Base-by-base conservation (phyloP, 2,329 filamentous ascomycete genomes). In the Diplodia sapinea region DNA sequence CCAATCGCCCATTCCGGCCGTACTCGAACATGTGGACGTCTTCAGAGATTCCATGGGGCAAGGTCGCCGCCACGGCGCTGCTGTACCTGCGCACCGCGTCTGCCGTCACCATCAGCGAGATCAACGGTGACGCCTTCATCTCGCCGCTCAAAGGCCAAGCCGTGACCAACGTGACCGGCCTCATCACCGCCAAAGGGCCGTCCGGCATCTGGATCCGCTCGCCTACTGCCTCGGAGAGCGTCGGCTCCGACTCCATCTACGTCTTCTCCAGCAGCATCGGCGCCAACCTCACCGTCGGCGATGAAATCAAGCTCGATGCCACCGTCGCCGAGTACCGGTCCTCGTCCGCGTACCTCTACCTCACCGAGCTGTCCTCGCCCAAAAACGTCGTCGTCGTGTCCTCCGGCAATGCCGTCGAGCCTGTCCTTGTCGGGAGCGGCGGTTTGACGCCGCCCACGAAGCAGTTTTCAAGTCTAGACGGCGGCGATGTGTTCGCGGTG, bases 171-270 rank as follows among this genome's bases (percentile, higher is more conserved):
- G 82, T 92, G 67, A 83, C 84, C 40, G 89, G 89, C 47, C 78
- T 91, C 12, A 83, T 92, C 17, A 89, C 88, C 20, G 89, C 88
- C 40, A 88, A 87, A 73, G 83, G 85, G 0, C 82, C 84, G 15
- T 82, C 81, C 68, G 89, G 89, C 13, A 82, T 92, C 74, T 92
- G 85, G 81, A 80, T 92, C 20, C 86, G 87, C 52, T 89, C 88
- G 1, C 85, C 84, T 0, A 80, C 79, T 40, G 84, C 86, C 0
- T 86, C 89, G 73, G 75, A 81, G 57, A 84, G 88, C 73, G 74
- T 79, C 15, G 79, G 81, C 56, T 91, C 88, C 0, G 87, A 90
- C 74, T 87, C 87, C 1, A 75, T 92, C 69, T 91, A 89, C 72
- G 84, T 92, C 50, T 92, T 85, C 73, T 83, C 86, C 70, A 82